These are phyloP conservation scores for Calonectria hawksworthii DNA, from an alignment of 2,329 filamentous ascomycete species.

Conservation along the genomic window DNA sequence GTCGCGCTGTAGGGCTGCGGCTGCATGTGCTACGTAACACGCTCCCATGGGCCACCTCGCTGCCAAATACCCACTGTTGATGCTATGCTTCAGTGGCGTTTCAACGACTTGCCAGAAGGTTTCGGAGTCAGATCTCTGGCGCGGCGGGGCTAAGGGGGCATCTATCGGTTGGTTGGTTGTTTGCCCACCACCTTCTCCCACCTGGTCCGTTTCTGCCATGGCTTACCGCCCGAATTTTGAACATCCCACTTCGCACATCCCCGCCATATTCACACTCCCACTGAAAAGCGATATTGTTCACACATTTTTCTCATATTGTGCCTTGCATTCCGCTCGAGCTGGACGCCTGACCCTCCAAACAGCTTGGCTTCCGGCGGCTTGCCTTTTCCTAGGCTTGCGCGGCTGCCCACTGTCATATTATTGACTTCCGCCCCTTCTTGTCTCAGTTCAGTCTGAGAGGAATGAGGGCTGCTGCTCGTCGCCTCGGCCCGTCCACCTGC, in stretches of 20 bases:
- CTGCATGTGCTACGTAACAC: constrained; percentile 6
- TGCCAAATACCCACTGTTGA: not conserved
- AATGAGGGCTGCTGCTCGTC: constrained; percentile 46
- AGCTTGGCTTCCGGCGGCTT: not conserved
- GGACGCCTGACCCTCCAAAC: not conserved
- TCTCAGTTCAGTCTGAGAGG: constrained; percentile 32
- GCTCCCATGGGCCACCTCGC: not conserved
- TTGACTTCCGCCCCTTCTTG: constrained; percentile 11
- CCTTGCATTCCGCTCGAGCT: not conserved
- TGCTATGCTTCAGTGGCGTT: constrained; percentile 15
- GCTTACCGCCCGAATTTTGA: constrained; percentile 47
- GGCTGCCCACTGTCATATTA: not conserved
- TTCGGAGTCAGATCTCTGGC: constrained; percentile 8
- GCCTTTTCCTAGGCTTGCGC: not conserved
- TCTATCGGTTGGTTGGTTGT: not conserved
- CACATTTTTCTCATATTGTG: not conserved
- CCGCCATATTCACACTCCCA: constrained; percentile 26
- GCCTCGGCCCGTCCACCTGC: constrained; percentile 41
- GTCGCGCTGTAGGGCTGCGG: constrained; percentile 10
- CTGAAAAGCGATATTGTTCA: constrained; percentile 9
- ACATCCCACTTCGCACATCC: constrained; percentile 32
- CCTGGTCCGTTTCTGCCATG: constrained; percentile 44
- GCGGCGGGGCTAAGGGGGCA: not conserved
- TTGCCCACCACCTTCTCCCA: not conserved
- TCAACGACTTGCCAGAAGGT: constrained; percentile 12